A percentile compares a stretch with the other conserved stretches of the same genome.
Evolutionary conservation across 805 yeast species (phyloP).

Genomic region (Cyberlindnera mississippiensis): DNA sequence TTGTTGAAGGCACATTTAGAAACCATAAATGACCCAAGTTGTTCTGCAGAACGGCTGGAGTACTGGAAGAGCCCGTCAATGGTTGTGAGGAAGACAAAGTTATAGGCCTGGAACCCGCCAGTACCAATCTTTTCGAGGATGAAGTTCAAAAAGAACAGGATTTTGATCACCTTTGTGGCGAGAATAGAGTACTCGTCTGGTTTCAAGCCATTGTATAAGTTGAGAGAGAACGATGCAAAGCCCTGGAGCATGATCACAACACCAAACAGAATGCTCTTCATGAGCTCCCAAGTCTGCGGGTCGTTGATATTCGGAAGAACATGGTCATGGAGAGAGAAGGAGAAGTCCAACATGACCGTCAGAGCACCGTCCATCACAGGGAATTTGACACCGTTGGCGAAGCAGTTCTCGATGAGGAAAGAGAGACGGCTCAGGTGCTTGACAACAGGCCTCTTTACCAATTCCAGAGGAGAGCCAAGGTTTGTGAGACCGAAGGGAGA

Average conservation of each 20-base stretch:
- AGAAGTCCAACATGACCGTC: conserved; percentile 14
- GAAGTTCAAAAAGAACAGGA: conserved; percentile 43
- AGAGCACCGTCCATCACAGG: conserved; percentile 17
- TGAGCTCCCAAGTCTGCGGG: conserved; percentile 32
- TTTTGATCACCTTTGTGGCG: conserved; percentile 34
- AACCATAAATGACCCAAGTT: conserved; percentile 30
- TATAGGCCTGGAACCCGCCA: conserved; percentile 62
- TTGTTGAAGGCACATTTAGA: conserved; percentile 21
- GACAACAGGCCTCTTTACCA: conserved; percentile 34
- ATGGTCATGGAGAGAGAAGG: conserved; percentile 7
- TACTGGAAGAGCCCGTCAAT: conserved; percentile 38
- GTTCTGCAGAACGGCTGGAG: conserved; percentile 26
- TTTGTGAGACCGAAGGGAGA: conserved; percentile 20
- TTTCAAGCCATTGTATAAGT: conserved; percentile 22
- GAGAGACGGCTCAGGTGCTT: conserved; percentile 49
- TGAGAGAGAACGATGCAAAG: conserved; percentile 36
- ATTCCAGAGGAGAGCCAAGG: conserved; percentile 5
- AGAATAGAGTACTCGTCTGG: conserved; percentile 18
- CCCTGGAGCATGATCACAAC: conserved; percentile 50
- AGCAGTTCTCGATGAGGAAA: conserved; percentile 38
- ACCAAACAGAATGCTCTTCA: conserved; percentile 43
- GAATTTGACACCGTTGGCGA: conserved; percentile 22
- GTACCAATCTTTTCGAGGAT: conserved; percentile 52
- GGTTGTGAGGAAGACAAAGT: conserved; percentile 50
- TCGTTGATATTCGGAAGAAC: conserved; percentile 3